A percentile compares a stretch with the other conserved stretches of the same genome.
phyloP scores from a whole-genome alignment of 306 rosid species.

The Gastrolobium villosum region DNA sequence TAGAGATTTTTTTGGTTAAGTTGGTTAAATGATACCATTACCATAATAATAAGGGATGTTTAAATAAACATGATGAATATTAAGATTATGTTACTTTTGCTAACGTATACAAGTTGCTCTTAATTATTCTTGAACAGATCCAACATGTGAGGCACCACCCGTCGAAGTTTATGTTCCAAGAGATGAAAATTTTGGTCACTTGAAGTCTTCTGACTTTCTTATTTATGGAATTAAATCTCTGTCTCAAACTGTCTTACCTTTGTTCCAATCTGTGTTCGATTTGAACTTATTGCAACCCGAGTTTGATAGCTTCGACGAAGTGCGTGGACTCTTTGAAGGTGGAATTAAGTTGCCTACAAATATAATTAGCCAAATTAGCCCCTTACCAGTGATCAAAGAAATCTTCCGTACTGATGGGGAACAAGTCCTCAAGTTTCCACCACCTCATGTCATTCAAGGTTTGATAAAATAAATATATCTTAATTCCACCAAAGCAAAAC shows the following conservation, averaged over 20 bases:
- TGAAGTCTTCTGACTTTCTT: conserved; percentile 79
- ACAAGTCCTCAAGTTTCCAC: conserved; percentile 62
- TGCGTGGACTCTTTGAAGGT: conserved; percentile 70
- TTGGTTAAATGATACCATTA: too few relatives aligned
- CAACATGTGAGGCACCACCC: conserved; percentile 61
- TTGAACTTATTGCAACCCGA: conserved; percentile 51
- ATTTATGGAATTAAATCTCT: conserved; percentile 70
- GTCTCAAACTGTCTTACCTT: conserved; percentile 60
- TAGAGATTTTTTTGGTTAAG: too few relatives aligned
- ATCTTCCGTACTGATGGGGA: conserved; percentile 79
- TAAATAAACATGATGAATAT: too few relatives aligned
- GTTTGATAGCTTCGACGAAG: conserved; percentile 75
- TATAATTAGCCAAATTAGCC: conserved; percentile 56
- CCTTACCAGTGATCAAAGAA: conserved; percentile 70
- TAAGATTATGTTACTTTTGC: too few relatives aligned
- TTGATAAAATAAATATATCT: background rate
- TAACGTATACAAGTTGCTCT: too few relatives aligned
- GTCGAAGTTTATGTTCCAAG: conserved; percentile 83
- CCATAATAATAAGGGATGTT: too few relatives aligned
- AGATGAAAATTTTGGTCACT: conserved; percentile 81
- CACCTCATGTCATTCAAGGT: conserved; percentile 77
- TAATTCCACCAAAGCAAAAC: background rate
- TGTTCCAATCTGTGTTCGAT: conserved; percentile 48
- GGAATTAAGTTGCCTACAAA: conserved; percentile 64
- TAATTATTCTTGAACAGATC: conserved; percentile 53